phyloP scores from a whole-genome alignment of 2,329 filamentous ascomycete genomes.

The Periconia sp. region DNA sequence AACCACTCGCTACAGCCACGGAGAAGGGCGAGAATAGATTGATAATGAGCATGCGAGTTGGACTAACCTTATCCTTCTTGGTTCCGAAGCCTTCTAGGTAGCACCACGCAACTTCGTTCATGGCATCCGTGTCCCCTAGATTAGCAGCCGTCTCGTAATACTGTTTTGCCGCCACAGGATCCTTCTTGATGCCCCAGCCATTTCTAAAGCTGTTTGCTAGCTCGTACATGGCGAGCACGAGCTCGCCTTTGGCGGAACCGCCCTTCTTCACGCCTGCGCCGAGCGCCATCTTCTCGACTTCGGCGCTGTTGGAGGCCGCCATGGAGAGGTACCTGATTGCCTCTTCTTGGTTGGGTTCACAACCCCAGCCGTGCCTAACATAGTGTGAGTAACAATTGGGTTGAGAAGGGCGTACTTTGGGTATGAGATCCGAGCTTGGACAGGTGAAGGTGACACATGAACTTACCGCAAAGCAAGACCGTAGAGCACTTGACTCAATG shows the following conservation, averaged over 20 bases:
- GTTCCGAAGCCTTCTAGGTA: slow-evolving; percentile 96
- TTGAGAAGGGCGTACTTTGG: slow-evolving; percentile 28
- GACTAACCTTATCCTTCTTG: slow-evolving; percentile 95
- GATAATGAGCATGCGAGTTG: slow-evolving; percentile 11
- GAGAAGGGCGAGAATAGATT: slow-evolving; percentile 6
- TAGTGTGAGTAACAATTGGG: slow-evolving; percentile 24
- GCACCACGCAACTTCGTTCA: slow-evolving; percentile 97
- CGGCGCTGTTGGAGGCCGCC: slow-evolving; percentile 88
- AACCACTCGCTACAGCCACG: slow-evolving; percentile 7
- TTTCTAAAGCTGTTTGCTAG: slow-evolving; percentile 90
- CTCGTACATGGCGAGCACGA: slow-evolving; percentile 96
- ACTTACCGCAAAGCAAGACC: slow-evolving; percentile 83
- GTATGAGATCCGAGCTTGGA: slow-evolving; percentile 6
- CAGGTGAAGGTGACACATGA: slow-evolving; percentile 2
- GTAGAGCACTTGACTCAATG: slow-evolving; percentile 93
- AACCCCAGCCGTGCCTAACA: slow-evolving; percentile 89
- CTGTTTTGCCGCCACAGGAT: slow-evolving; percentile 82
- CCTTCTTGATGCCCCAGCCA: slow-evolving; percentile 89
- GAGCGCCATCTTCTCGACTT: slow-evolving; percentile 84
- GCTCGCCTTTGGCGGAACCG: slow-evolving; percentile 91
- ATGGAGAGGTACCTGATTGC: slow-evolving; percentile 86
- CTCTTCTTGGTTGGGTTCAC: slow-evolving; percentile 70
- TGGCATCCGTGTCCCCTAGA: slow-evolving; percentile 92
- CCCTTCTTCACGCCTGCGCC: slow-evolving; percentile 89
- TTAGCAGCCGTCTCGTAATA: slow-evolving; percentile 99